These are phyloP conservation scores for Polyporus arcularius DNA, from an alignment of 768 basidiomycete genomes.

Conservation along the genomic window DNA sequence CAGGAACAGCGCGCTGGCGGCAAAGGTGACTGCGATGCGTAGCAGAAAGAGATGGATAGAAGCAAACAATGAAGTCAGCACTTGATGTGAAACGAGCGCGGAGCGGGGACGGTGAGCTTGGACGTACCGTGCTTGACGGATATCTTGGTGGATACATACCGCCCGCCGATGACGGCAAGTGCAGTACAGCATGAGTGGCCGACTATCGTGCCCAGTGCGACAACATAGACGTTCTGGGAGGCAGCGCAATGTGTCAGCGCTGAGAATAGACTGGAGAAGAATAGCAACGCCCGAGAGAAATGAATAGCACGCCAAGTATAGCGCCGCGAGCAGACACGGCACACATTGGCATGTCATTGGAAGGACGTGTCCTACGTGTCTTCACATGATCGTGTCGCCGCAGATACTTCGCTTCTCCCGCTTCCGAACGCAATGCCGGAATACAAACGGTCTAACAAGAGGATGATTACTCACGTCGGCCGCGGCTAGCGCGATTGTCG, in stretches of 20 bases:
- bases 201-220: conserved; percentile 85
- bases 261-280: conserved; percentile 3
- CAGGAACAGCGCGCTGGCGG: conserved; percentile 81
- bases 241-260: conserved; percentile 16
- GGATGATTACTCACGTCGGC: conserved; percentile 67
- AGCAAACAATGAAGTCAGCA: neutral
- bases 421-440: too few relatives aligned
- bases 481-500: conserved; percentile 93
- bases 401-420: too few relatives aligned
- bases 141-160: conserved; percentile 90
- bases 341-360: too few relatives aligned
- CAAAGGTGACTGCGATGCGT: conserved; percentile 65
- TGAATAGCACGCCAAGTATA: too few relatives aligned
- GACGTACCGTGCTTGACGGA: conserved; percentile 88
- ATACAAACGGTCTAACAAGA: neutral
- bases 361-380: too few relatives aligned
- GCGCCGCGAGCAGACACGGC: neutral
- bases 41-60: neutral
- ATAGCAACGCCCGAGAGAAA: too few relatives aligned
- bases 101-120: neutral
- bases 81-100: neutral
- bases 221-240: conserved; percentile 84
- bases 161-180: conserved; percentile 90
- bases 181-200: conserved; percentile 89
- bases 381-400: too few relatives aligned